Evolutionary conservation across 805 yeast genomes (phyloP), one percentile per base, ranked within the genome.

Genomic region (Lachancea fermentati): DNA sequence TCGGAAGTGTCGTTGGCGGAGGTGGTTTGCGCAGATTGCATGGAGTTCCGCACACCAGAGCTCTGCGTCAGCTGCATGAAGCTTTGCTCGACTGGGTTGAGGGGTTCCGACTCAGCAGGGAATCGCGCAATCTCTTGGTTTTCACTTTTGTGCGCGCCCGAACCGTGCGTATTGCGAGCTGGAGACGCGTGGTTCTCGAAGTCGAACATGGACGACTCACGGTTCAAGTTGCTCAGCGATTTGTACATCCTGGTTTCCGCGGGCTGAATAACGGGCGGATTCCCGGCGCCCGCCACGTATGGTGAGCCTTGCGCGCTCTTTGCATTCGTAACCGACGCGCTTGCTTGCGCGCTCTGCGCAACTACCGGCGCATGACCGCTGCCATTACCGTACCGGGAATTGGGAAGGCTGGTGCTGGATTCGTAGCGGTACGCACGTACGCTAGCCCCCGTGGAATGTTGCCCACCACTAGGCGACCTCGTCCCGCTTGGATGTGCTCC

Each of bases 11-110:
- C n/a, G n/a, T n/a, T n/a, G n/a, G n/a, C n/a, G 17, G 6, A 16
- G n/a, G 19, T 30, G 37, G 6, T 22, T 26, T 9, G 37, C 37
- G n/a, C 18, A 17, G 7, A 34, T 19, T 5, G 25, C 37, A 15
- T 24, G 4, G 19, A 8, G 14, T 25, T 25, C 31, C 19, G n/a
- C n/a, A n/a, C n/a, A n/a, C n/a, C n/a, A 14, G 34, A 26, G 12
- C 24, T 55, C 31, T 52, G 55, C 3, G 62, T 59, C 18, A 59
- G 41, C 50, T 54, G 54, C 58, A 52, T 50, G 34, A 58, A 59
- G 30, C 61, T 55, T 40, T 43, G 53, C 41, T 58, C 64, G 6
- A 59, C 54, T 8, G 64, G 64, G 30, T 55, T 51, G 42, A 52
- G 32, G 14, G 16, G 32, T 8, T 14, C 16, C 7, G 32, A 29